Evolutionary conservation across 1,284 basidiomycete genomes (phyloP).

Genomic region (Irpex sp.): DNA sequence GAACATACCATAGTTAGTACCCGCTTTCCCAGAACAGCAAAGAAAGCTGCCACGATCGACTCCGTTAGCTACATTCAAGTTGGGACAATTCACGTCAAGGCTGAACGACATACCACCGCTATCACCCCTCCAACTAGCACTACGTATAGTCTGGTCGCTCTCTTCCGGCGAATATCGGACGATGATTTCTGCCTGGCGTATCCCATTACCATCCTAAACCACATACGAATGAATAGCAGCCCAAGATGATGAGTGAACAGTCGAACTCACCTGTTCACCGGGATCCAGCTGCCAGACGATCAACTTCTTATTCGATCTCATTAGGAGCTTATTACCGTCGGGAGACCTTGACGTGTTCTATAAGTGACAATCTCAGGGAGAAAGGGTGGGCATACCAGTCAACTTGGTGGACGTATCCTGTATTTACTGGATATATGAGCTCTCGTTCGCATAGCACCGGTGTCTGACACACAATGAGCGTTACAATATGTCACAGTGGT

Average conservation of each 20-base stretch:
- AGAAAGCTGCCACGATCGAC: not conserved
- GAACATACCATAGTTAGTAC: not conserved
- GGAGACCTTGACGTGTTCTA: not conserved
- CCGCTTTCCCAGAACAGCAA: not conserved
- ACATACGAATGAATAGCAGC: not conserved
- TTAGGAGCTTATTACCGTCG: not conserved
- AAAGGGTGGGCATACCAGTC: slow-evolving; percentile 1
- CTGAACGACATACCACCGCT: not conserved
- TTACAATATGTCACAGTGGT: not conserved
- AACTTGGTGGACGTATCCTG: slow-evolving; percentile 1
- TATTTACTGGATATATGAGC: not conserved
- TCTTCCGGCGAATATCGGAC: not conserved
- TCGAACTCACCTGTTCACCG: not conserved
- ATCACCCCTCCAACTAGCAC: not conserved
- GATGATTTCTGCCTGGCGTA: not conserved
- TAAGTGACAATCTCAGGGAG: not conserved
- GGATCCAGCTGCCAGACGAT: slow-evolving; percentile 1
- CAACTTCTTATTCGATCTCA: slow-evolving; percentile 1
- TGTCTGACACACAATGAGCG: not conserved
- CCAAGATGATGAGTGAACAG: not conserved
- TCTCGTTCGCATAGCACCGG: not conserved
- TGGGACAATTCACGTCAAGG: too few relatives aligned
- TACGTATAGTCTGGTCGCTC: not conserved
- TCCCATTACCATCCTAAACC: not conserved
- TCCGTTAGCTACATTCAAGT: not conserved